Conservation (phyloP, 2,329 filamentous ascomycete species). For the Pyrenophora teres region DNA sequence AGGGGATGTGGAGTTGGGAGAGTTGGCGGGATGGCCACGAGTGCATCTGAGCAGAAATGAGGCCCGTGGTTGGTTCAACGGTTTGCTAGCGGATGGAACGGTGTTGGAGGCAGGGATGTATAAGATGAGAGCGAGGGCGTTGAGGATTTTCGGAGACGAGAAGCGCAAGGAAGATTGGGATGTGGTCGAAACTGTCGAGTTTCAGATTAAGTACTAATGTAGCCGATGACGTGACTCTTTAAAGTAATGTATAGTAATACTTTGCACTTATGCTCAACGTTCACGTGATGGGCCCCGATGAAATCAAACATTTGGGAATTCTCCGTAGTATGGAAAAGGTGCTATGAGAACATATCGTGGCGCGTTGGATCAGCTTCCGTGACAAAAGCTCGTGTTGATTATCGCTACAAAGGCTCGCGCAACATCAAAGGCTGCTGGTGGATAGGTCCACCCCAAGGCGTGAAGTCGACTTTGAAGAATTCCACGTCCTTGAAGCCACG, state of each 20-base stretch:
- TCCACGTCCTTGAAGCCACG: slow-evolving; percentile 33
- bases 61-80: slow-evolving; percentile 15
- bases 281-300: too few species aligned
- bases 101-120: slow-evolving; percentile 22
- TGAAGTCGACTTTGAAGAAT: slow-evolving; percentile 22
- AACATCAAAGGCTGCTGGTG: slow-evolving; percentile 34
- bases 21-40: slow-evolving; percentile 12
- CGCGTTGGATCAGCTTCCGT: too few species aligned
- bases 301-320: too few species aligned
- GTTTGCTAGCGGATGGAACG: slow-evolving; percentile 19
- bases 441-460: slow-evolving; percentile 17
- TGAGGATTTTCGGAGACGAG: slow-evolving; percentile 13
- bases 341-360: too few species aligned
- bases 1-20: slow-evolving; percentile 4
- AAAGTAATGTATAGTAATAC: too few species aligned
- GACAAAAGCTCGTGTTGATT: too few species aligned
- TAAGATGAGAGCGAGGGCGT: slow-evolving; percentile 13
- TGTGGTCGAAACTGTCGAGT: background rate
- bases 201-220: background rate
- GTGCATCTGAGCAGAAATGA: slow-evolving; percentile 9
- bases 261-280: too few species aligned
- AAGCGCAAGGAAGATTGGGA: slow-evolving; percentile 1
- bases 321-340: too few species aligned
- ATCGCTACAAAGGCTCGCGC: background rate
- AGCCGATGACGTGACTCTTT: background rate